phyloP scores from a whole-genome alignment of 306 rosid genomes.

The Rubus parviflorus region DNA sequence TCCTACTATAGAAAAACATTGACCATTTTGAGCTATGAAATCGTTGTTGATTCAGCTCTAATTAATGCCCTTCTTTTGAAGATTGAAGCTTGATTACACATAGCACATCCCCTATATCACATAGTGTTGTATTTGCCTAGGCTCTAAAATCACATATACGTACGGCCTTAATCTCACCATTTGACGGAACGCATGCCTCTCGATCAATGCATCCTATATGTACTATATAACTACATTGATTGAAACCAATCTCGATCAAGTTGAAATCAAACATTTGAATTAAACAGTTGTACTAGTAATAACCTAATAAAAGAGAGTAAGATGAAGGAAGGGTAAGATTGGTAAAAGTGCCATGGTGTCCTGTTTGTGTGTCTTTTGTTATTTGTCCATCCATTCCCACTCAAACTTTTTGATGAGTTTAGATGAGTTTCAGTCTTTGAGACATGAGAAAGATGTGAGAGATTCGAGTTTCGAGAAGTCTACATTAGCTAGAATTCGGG shows the following conservation, averaged over 20 bases:
- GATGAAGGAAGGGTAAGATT: conserved; percentile 12
- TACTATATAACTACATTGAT: background rate
- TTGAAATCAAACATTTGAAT: background rate
- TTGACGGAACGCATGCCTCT: background rate
- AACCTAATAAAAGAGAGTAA: background rate
- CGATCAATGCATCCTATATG: background rate
- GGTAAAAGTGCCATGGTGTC: conserved; percentile 31
- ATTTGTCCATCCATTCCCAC: conserved; percentile 24
- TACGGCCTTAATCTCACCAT: background rate
- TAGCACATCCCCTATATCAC: too few species aligned
- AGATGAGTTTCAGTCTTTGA: background rate
- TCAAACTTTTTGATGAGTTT: background rate
- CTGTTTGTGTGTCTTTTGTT: conserved; percentile 12
- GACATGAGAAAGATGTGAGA: conserved; percentile 24
- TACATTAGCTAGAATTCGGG: conserved; percentile 38
- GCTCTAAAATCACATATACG: background rate
- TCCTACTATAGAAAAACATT: background rate
- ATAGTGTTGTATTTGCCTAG: too few species aligned
- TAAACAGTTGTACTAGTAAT: background rate
- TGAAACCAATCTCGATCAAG: background rate
- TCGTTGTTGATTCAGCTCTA: too few species aligned
- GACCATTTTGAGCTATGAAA: background rate
- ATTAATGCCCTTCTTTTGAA: too few species aligned
- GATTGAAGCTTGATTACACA: too few species aligned
- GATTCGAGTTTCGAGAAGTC: conserved; percentile 27